These are phyloP conservation scores for Cucumis cinereus DNA, from an alignment of 306 rosid genomes.

Conservation along the genomic window DNA sequence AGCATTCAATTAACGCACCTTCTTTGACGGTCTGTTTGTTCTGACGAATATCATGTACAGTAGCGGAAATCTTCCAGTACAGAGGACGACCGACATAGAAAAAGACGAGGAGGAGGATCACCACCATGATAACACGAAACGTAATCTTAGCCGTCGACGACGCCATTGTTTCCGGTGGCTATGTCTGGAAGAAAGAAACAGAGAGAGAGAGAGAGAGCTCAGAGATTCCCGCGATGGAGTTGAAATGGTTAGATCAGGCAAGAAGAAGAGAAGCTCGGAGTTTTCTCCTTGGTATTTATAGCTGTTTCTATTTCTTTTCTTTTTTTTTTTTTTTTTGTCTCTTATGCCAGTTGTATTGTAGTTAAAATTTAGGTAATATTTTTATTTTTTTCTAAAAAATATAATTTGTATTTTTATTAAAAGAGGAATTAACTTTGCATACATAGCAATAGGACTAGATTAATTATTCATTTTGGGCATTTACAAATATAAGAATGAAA, in stretches of 20 bases:
- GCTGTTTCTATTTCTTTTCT: not conserved
- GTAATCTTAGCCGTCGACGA: conserved; percentile 33
- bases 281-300: not conserved
- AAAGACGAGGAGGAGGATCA: conserved; percentile 27
- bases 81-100: conserved; percentile 77
- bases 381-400: not conserved
- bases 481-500: no score
- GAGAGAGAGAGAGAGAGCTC: not conserved
- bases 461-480: no score
- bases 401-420: not conserved
- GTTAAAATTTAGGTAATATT: not conserved
- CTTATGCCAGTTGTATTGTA: not conserved
- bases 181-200: not conserved
- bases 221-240: conserved; percentile 4
- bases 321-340: no score
- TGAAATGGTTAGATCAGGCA: not conserved
- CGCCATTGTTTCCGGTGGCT: conserved; percentile 31
- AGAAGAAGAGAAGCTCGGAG: not conserved
- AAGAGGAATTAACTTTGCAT: no score
- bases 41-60: conserved; percentile 63
- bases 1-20: conserved; percentile 22
- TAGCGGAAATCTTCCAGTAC: conserved; percentile 81
- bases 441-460: no score
- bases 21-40: conserved; percentile 68
- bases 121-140: conserved; percentile 30